Percentiles rank a stretch among this genome's conserved stretches.
phyloP scores from a whole-genome alignment of 805 yeast species.

The Candida endomychidarum region DNA sequence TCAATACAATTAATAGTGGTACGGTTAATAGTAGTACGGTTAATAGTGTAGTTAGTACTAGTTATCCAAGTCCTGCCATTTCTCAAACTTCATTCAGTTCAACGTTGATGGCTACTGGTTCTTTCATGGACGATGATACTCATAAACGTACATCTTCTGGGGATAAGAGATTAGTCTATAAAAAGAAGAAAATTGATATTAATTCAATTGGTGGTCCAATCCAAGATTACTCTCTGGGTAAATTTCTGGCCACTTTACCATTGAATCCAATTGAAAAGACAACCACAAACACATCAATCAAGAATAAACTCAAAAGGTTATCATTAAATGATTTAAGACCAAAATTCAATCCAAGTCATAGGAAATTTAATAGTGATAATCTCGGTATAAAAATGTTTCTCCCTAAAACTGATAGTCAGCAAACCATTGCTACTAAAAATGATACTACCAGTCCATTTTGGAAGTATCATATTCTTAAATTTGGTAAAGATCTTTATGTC shows the following conservation, averaged over 20 bases:
- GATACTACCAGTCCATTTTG: constrained; percentile 38
- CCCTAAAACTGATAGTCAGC: not conserved
- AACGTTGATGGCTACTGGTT: no score
- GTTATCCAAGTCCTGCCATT: constrained; percentile 3
- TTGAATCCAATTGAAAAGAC: constrained; percentile 6
- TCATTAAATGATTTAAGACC: constrained; percentile 12
- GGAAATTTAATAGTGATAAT: constrained; percentile 12
- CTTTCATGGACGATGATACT: not conserved
- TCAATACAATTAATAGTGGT: constrained; percentile 7
- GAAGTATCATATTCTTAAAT: constrained; percentile 62
- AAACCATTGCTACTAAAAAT: not conserved
- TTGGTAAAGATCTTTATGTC: constrained; percentile 56
- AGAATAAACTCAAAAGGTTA: constrained; percentile 12
- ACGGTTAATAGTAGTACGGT: not conserved
- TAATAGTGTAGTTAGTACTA: not conserved
- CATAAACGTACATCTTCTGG: not conserved
- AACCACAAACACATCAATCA: not conserved
- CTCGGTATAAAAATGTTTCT: constrained; percentile 1
- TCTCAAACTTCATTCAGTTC: not conserved
- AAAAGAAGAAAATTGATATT: constrained; percentile 3
- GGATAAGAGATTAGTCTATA: not conserved
- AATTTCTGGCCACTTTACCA: constrained; percentile 2
- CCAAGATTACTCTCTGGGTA: not conserved
- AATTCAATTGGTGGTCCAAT: constrained; percentile 2
- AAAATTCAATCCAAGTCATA: constrained; percentile 10